These are phyloP conservation scores for Aureobasidium lini DNA, from an alignment of 2,329 filamentous ascomycete species.

Conservation along the genomic window DNA sequence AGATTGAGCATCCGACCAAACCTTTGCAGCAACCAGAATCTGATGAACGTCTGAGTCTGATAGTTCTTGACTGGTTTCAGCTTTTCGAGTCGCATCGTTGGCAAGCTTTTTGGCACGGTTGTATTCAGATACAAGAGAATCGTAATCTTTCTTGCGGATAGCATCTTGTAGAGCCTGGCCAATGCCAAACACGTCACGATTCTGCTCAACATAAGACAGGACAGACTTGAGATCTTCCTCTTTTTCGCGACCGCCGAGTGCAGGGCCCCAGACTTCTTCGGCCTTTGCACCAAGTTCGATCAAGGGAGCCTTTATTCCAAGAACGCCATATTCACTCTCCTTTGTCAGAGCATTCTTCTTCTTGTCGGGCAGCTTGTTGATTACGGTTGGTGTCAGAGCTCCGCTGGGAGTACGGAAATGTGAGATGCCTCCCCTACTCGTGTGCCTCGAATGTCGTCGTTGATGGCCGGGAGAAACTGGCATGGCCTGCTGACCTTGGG, in stretches of 20 bases:
- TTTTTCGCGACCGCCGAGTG: conserved; percentile 81
- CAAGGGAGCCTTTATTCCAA: conserved; percentile 80
- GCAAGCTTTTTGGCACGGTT: conserved; percentile 72
- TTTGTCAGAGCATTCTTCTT: conserved; percentile 89
- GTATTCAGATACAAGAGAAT: conserved; percentile 79
- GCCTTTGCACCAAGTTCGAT: conserved; percentile 88
- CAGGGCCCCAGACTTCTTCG: conserved; percentile 95
- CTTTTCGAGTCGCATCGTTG: conserved; percentile 66
- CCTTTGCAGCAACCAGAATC: conserved; percentile 78
- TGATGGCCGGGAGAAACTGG: conserved; percentile 14
- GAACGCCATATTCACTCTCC: conserved; percentile 83
- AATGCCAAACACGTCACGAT: conserved; percentile 75
- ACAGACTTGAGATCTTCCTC: conserved; percentile 80
- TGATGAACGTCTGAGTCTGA: conserved; percentile 77
- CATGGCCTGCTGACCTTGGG: conserved; percentile 50
- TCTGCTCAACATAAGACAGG: conserved; percentile 65
- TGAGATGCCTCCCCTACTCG: conserved; percentile 51
- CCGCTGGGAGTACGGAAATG: conserved; percentile 32
- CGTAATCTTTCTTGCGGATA: conserved; percentile 87
- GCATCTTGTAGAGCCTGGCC: conserved; percentile 70
- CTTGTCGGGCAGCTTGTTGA: conserved; percentile 42
- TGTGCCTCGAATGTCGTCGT: conserved; percentile 55
- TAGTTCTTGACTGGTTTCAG: conserved; percentile 50
- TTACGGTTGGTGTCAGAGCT: conserved; percentile 26
- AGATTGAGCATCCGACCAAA: conserved; percentile 90